Evolutionary conservation across 768 basidiomycete species (phyloP), one percentile per base, ranked within the genome.

Genomic region (Tephrocybe sp.): DNA sequence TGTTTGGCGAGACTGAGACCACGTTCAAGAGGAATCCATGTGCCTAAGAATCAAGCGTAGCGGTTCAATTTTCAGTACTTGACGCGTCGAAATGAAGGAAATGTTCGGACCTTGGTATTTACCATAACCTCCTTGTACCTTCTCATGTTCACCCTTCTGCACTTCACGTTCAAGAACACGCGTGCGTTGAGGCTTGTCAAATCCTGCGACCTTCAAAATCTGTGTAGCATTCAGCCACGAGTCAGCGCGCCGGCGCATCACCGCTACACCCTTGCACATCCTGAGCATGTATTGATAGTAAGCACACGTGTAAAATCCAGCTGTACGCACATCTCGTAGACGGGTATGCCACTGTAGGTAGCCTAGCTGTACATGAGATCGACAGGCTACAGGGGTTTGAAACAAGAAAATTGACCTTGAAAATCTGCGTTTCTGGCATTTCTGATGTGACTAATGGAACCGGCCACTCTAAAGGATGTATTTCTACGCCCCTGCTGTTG

Each of bases 221-320:
- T 96, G 93, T 0, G 97, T 99, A 71, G 97, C 97, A 80, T 99
- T 99, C 51, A 99, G 79, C 91, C 97, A 99, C 36, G 89, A 90
- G 72, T 99, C 97, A 32, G 91, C 81, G 66, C 94, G 88, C 62
- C 97, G 82, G 42, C 96, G 85, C 97, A 99, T 99, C 55, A 98
- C 93, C 48, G 97, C 96, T 65, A 98, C 90, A 47, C 90, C 87
- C 66, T 93, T 92, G 74, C 85, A 90, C 86, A 93, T 91, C 90
- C 91, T 93, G 59, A 58, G 66, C 76, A 77, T 69, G 72, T 71
- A 62, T 58, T 62, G 56, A 55, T 42, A 60, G 57, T 68, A 58
- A 73, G 68, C 55, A 62, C 51, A 62, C 68, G 70, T 68, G 62
- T 64, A 58, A 48, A 60, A 48, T 63, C 70, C 72, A 62, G 74